These are phyloP conservation scores for Pisolithus thermaeus DNA, from an alignment of 1,284 basidiomycete genomes.

Conservation along the genomic window DNA sequence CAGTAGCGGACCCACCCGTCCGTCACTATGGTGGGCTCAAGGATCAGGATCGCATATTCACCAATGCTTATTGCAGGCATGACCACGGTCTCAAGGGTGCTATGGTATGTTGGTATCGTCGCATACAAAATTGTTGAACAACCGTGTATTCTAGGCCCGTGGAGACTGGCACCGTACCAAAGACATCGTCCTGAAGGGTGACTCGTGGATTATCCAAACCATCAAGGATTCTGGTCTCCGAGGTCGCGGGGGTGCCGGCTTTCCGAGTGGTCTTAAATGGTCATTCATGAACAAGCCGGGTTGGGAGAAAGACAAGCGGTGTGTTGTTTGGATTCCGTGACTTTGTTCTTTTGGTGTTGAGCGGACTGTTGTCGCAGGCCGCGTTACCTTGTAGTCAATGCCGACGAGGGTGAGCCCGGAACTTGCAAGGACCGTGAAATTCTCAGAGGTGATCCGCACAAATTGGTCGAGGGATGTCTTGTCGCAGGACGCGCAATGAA, in stretches of 20 bases:
- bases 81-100: slow-evolving; percentile 91
- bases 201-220: slow-evolving; percentile 95
- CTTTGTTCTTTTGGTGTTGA: neutral
- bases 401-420: slow-evolving; percentile 97
- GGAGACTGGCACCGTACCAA: slow-evolving; percentile 99
- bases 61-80: slow-evolving; percentile 79
- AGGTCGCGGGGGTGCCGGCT: slow-evolving; percentile 95
- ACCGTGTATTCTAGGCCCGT: slow-evolving; percentile 51
- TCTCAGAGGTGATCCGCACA: slow-evolving; percentile 96
- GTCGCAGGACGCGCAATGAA: slow-evolving; percentile 99
- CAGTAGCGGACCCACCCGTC: slow-evolving; percentile 77
- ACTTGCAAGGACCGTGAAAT: slow-evolving; percentile 99
- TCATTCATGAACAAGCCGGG: slow-evolving; percentile 99
- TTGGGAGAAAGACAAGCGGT: slow-evolving; percentile 94
- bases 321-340: slow-evolving; percentile 15
- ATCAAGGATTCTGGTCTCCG: slow-evolving; percentile 96
- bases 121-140: neutral
- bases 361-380: slow-evolving; percentile 44
- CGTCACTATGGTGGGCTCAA: slow-evolving; percentile 85
- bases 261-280: slow-evolving; percentile 98
- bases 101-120: slow-evolving; percentile 40
- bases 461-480: slow-evolving; percentile 95
- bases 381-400: slow-evolving; percentile 96
- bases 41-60: slow-evolving; percentile 93
- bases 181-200: slow-evolving; percentile 91